A percentile compares a stretch with the other conserved stretches of the same genome.
These are phyloP conservation scores for Pulicaria dysenterica DNA, from an alignment of 129 eudicot species.

Conservation along the genomic window DNA sequence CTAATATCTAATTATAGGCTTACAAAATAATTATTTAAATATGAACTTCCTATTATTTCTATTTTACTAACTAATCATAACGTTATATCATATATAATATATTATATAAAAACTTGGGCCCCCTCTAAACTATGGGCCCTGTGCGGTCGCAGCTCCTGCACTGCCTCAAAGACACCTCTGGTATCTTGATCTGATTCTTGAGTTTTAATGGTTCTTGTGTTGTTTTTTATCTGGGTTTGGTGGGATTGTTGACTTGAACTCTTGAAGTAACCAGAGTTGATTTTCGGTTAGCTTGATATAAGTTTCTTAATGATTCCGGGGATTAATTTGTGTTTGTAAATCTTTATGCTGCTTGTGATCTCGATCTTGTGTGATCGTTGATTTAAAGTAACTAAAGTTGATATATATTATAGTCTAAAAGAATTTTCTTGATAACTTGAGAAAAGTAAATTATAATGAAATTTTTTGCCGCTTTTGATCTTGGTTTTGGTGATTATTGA, in stretches of 20 bases:
- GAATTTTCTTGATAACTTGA: neutral
- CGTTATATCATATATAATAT: too few relatives aligned
- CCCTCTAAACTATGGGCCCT: too few relatives aligned
- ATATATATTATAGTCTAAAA: neutral
- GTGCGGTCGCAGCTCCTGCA: too few relatives aligned
- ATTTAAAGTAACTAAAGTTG: neutral
- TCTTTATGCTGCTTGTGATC: conserved; percentile 19
- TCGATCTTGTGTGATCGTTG: neutral
- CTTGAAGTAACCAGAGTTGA: conserved; percentile 1
- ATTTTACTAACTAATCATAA: too few relatives aligned
- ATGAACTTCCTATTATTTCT: too few relatives aligned
- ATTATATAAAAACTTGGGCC: too few relatives aligned
- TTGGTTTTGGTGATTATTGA: conserved; percentile 11
- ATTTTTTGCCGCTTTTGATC: conserved; percentile 17
- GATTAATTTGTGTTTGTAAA: neutral
- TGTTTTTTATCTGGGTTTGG: conserved; percentile 28
- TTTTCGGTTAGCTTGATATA: neutral
- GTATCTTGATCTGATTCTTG: conserved; percentile 6
- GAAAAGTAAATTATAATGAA: neutral
- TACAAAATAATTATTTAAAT: too few relatives aligned
- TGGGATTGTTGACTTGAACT: conserved; percentile 19
- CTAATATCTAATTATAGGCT: too few relatives aligned
- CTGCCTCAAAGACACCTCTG: too few relatives aligned
- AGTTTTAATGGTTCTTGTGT: neutral
- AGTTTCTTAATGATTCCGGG: neutral